phyloP scores from a whole-genome alignment of 2,329 filamentous ascomycete species.

The Neonectria ditissima region DNA sequence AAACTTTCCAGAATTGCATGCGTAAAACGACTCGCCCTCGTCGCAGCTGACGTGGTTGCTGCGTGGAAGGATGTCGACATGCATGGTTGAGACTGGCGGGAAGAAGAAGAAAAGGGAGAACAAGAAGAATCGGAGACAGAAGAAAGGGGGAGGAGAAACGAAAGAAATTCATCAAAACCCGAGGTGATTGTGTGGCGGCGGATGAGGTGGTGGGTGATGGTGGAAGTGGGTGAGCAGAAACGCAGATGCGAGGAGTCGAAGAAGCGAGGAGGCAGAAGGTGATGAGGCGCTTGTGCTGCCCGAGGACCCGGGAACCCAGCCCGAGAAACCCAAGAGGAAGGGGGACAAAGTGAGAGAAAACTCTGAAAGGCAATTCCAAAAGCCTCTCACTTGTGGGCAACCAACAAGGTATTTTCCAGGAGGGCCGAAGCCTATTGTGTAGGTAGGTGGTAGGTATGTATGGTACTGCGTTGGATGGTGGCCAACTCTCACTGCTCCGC shows the following conservation, averaged over 20 bases:
- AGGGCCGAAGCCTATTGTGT: not conserved
- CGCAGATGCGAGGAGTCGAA: not conserved
- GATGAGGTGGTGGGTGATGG: not conserved
- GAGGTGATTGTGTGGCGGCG: not conserved
- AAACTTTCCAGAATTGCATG: conserved; percentile 53
- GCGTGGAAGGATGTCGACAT: conserved; percentile 22
- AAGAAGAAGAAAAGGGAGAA: not conserved
- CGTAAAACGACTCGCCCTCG: conserved; percentile 50
- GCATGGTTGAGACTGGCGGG: conserved; percentile 23
- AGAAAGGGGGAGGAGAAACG: not conserved
- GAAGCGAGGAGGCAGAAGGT: not conserved
- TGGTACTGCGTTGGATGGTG: not conserved
- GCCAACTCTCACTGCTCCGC: not conserved
- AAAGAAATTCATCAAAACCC: not conserved
- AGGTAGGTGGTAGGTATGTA: not conserved
- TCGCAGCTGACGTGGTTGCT: conserved; percentile 43
- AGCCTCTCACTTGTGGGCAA: not conserved
- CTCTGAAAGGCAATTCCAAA: not conserved
- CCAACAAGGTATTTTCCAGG: not conserved
- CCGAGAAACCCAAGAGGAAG: not conserved
- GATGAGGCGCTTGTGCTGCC: not conserved
- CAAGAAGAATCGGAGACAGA: not conserved
- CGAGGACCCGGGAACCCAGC: not conserved
- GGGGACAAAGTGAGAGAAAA: not conserved
- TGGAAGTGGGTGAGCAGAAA: not conserved